Conservation (phyloP, 331 rosid genomes). For the Erythrophleum ivorense region DNA sequence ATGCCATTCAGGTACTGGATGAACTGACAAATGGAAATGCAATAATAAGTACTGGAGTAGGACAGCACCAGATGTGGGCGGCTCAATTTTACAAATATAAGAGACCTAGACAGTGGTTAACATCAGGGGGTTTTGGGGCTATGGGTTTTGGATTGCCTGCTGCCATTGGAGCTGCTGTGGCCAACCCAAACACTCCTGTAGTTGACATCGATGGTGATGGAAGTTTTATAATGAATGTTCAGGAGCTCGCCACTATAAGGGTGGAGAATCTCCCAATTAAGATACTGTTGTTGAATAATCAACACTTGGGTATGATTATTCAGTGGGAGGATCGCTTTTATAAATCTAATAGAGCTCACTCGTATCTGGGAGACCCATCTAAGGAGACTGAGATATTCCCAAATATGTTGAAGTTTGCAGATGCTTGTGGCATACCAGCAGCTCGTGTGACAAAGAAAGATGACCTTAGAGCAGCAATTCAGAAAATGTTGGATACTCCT, state of each 20-base stretch:
- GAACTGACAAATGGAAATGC: constrained; percentile 82
- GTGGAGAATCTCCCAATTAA: constrained; percentile 58
- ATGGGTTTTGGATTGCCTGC: constrained; percentile 63
- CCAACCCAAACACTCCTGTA: constrained; percentile 40
- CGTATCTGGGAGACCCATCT: constrained; percentile 49
- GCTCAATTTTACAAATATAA: constrained; percentile 62
- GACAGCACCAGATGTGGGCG: constrained; percentile 80
- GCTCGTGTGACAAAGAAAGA: constrained; percentile 50
- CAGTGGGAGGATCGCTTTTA: constrained; percentile 61
- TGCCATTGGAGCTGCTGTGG: constrained; percentile 59
- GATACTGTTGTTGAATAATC: constrained; percentile 53
- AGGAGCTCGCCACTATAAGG: constrained; percentile 54
- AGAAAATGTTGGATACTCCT: constrained; percentile 56
- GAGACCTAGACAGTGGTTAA: constrained; percentile 56
- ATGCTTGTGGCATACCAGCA: constrained; percentile 51
- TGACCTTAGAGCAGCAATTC: constrained; percentile 51
- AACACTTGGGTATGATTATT: constrained; percentile 59
- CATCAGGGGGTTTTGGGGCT: constrained; percentile 55
- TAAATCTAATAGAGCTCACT: constrained; percentile 51
- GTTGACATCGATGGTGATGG: constrained; percentile 60
- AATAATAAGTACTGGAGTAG: constrained; percentile 75
- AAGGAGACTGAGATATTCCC: constrained; percentile 47
- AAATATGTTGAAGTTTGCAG: constrained; percentile 48
- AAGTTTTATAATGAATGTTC: constrained; percentile 55
- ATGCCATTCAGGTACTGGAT: constrained; percentile 84